Percentiles rank a stretch among this genome's conserved stretches.
phyloP scores from a whole-genome alignment of 192 early-diverging fungal genomes.

The Linnemannia exigua region DNA sequence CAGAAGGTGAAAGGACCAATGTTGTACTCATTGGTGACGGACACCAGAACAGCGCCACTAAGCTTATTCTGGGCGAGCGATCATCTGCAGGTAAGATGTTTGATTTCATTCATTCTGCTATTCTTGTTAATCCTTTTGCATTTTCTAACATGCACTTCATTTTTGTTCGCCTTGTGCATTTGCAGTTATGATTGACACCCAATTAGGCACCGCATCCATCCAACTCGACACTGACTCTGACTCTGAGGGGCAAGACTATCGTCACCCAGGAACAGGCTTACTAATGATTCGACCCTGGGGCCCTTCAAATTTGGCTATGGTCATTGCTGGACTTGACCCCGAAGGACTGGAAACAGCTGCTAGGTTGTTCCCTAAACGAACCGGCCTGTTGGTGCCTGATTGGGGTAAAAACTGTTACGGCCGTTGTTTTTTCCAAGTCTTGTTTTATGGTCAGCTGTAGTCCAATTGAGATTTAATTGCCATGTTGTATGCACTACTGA shows the following conservation, averaged over 20 bases:
- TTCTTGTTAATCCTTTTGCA: background rate
- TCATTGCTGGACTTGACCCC: slow-evolving; percentile 60
- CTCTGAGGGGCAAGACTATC: slow-evolving; percentile 1
- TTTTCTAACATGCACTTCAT: background rate
- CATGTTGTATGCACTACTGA: background rate
- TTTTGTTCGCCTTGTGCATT: background rate
- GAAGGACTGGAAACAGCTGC: slow-evolving; percentile 56
- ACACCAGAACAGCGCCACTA: slow-evolving; percentile 69
- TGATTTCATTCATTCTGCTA: background rate
- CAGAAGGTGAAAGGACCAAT: slow-evolving; percentile 53
- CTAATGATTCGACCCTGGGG: slow-evolving; percentile 61
- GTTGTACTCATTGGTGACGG: slow-evolving; percentile 74
- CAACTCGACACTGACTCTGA: background rate
- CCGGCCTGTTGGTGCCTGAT: slow-evolving; percentile 66
- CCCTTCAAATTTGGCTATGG: slow-evolving; percentile 46
- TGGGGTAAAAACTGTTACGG: slow-evolving; percentile 55
- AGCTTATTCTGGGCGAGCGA: slow-evolving; percentile 35
- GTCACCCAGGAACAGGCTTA: slow-evolving; percentile 51
- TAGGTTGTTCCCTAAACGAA: slow-evolving; percentile 63
- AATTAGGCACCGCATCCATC: background rate
- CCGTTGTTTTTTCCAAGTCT: too few species aligned
- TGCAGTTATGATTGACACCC: slow-evolving; percentile 32
- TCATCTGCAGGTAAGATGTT: slow-evolving; percentile 58
- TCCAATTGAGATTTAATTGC: background rate
- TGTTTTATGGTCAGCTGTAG: background rate